These are phyloP conservation scores for Solanum rostratum DNA, from an alignment of 257 asterid species.

Conservation along the genomic window DNA sequence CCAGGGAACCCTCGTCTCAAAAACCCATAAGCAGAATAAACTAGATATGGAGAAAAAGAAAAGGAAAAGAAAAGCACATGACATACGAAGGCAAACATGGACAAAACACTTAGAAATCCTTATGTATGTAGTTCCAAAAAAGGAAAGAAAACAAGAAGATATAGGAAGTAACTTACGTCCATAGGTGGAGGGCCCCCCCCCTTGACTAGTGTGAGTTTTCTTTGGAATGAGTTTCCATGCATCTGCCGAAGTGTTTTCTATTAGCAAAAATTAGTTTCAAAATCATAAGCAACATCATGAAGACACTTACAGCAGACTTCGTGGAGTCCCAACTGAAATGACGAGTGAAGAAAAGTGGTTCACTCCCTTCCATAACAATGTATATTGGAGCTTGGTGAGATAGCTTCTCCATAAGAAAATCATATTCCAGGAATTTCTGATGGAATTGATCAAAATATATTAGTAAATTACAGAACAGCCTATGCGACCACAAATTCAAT, in stretches of 20 bases:
- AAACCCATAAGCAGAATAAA: too few species aligned
- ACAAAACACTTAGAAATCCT: neutral
- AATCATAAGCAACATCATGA: neutral
- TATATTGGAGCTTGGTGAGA: slow-evolving; percentile 65
- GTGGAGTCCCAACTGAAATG: slow-evolving; percentile 88
- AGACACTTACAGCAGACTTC: slow-evolving; percentile 63
- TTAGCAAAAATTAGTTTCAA: slow-evolving; percentile 5
- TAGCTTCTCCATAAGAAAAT: slow-evolving; percentile 80
- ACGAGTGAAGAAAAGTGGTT: slow-evolving; percentile 84
- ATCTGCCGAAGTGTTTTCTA: slow-evolving; percentile 36
- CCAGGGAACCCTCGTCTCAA: too few species aligned
- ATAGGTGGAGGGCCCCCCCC: slow-evolving; percentile 43
- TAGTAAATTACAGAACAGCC: neutral
- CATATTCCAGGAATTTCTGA: slow-evolving; percentile 84
- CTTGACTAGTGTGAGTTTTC: slow-evolving; percentile 68
- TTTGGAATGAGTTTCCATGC: slow-evolving; percentile 92
- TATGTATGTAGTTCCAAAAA: neutral
- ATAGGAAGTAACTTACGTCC: slow-evolving; percentile 47
- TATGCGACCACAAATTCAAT: neutral
- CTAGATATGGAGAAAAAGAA: too few species aligned
- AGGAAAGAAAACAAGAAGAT: neutral
- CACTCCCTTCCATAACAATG: slow-evolving; percentile 81
- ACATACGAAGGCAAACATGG: slow-evolving; percentile 2
- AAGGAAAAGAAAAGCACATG: too few species aligned
- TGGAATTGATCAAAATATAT: neutral